Evolutionary conservation across 495 filamentous ascomycete species (phyloP).

Genomic region (Annulohypoxylon stygium): DNA sequence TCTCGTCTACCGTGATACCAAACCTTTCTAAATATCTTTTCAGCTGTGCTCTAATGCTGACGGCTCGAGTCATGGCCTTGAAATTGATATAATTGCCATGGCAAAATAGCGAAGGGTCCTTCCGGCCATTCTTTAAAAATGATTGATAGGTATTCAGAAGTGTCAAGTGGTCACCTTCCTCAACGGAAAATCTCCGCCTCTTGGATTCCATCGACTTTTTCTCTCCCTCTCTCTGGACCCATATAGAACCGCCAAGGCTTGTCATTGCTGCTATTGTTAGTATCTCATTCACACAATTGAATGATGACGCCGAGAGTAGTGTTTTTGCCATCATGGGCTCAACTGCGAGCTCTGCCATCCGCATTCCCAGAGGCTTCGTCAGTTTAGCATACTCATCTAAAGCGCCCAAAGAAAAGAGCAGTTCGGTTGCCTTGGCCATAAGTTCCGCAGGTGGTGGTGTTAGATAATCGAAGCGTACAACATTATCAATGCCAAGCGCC

Average conservation of each 20-base stretch:
- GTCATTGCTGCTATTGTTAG: conserved; percentile 96
- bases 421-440: conserved; percentile 87
- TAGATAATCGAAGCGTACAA: conserved; percentile 89
- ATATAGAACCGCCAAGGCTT: conserved; percentile 82
- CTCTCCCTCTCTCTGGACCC: conserved; percentile 82
- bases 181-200: conserved; percentile 86
- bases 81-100: conserved; percentile 88
- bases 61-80: conserved; percentile 82
- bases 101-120: conserved; percentile 89
- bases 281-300: conserved; percentile 86
- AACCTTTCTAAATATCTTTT: conserved; percentile 90
- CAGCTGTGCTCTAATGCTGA: conserved; percentile 87
- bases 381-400: conserved; percentile 93
- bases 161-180: conserved; percentile 96
- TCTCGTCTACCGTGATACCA: conserved; percentile 77
- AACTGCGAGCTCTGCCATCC: conserved; percentile 95
- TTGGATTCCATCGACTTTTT: conserved; percentile 78
- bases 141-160: conserved; percentile 93
- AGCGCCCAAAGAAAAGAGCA: conserved; percentile 89
- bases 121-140: conserved; percentile 87
- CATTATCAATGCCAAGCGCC: conserved; percentile 95
- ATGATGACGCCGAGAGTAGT: conserved; percentile 79
- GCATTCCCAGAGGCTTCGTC: conserved; percentile 83
- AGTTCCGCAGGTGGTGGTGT: conserved; percentile 91
- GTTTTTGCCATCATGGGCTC: conserved; percentile 98